A percentile compares a stretch with the other conserved stretches of the same genome.
phyloP scores from a whole-genome alignment of 2,329 filamentous ascomycete genomes.

The Camptophora hylomeconis region DNA sequence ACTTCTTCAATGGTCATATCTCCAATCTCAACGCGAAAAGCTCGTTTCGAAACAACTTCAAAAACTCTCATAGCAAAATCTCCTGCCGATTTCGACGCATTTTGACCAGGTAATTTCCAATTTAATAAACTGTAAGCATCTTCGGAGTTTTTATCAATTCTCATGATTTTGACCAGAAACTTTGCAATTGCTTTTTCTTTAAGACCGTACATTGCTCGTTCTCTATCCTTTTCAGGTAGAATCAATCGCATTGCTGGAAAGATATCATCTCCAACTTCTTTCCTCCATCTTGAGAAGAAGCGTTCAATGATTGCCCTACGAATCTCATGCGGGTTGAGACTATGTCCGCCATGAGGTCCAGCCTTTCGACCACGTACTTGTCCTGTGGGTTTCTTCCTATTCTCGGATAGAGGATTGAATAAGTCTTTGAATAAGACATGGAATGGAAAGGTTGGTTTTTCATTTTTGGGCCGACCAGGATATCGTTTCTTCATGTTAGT shows the following conservation, averaged over 20 bases:
- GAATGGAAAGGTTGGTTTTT: constrained; percentile 67
- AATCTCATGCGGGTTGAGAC: constrained; percentile 60
- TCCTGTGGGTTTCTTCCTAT: constrained; percentile 56
- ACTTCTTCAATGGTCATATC: constrained; percentile 80
- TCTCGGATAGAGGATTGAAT: constrained; percentile 70
- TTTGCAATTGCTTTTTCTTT: constrained; percentile 89
- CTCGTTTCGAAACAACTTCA: constrained; percentile 72
- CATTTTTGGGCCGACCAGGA: constrained; percentile 70
- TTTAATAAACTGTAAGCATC: constrained; percentile 76
- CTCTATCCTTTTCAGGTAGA: constrained; percentile 81
- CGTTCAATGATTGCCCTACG: constrained; percentile 68
- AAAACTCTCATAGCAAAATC: constrained; percentile 87
- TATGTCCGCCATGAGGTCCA: constrained; percentile 38
- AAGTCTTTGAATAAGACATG: constrained; percentile 62
- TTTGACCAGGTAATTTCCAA: constrained; percentile 77
- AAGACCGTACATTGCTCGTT: constrained; percentile 82
- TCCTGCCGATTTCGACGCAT: constrained; percentile 56
- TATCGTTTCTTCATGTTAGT: constrained; percentile 42
- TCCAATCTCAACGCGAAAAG: constrained; percentile 60
- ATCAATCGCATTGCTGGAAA: constrained; percentile 88
- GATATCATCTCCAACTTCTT: constrained; percentile 80
- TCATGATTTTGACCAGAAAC: constrained; percentile 80
- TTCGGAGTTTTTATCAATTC: constrained; percentile 80
- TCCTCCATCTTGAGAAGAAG: constrained; percentile 78
- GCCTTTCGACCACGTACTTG: constrained; percentile 42